Percentiles rank a stretch among this genome's conserved stretches.
Evolutionary conservation across 306 rosid genomes (phyloP).

Genomic region (Phaseolus lunatus): DNA sequence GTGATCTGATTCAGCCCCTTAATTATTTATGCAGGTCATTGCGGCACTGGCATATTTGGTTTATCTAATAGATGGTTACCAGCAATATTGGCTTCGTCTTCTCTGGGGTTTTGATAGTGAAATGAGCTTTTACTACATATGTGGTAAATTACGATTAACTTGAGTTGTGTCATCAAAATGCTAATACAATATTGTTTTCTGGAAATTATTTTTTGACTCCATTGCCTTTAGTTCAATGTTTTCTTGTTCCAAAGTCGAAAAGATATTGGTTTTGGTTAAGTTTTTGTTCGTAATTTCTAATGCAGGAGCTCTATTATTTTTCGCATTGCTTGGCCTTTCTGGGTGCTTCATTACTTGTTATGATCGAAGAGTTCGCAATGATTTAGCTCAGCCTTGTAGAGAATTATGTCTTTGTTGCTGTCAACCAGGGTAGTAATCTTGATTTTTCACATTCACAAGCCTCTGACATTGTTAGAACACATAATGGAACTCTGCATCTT

Average conservation of each 20-base stretch:
- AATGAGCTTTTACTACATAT: conserved; percentile 88
- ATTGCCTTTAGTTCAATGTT: conserved; percentile 26
- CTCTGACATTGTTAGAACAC: conserved; percentile 28
- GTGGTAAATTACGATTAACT: conserved; percentile 63
- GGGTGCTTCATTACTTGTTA: conserved; percentile 99
- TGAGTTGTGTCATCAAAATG: conserved; percentile 28
- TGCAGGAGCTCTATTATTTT: conserved; percentile 93
- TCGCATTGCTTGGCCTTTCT: conserved; percentile 93
- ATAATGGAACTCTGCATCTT: conserved; percentile 27
- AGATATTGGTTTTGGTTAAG: conserved; percentile 33
- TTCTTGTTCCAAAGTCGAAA: conserved; percentile 14
- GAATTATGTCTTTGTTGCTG: conserved; percentile 99
- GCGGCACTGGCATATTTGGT: conserved; percentile 84
- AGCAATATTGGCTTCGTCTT: conserved; percentile 87
- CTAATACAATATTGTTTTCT: conserved; percentile 21
- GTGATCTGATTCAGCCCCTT: conserved; percentile 17
- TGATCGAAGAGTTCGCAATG: conserved; percentile 95
- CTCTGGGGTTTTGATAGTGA: conserved; percentile 89
- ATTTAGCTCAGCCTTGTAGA: conserved; percentile 99
- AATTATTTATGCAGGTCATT: conserved; percentile 68
- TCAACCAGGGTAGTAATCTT: conserved; percentile 86
- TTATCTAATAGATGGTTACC: conserved; percentile 79
- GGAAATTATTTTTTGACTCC: neutral
- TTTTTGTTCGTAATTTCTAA: conserved; percentile 45
- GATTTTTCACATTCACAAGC: conserved; percentile 14